phyloP scores from a whole-genome alignment of 2,329 filamentous ascomycete species.

The Orbilia quercus region DNA sequence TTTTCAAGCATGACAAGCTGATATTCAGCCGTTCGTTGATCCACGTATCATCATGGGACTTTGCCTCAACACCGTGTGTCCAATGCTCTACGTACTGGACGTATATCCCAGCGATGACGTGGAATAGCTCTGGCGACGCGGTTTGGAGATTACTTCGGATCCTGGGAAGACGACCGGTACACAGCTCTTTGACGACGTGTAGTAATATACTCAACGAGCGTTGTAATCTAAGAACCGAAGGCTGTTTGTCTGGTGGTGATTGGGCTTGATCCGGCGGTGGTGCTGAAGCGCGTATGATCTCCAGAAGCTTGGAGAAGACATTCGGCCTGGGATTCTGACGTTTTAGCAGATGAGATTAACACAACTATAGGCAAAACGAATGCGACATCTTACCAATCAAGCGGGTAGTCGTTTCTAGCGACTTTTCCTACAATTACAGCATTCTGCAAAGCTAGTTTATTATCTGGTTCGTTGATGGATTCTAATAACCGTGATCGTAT shows the following conservation, averaged over 20 bases:
- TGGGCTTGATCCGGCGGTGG: slow-evolving; percentile 60
- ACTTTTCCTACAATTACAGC: slow-evolving; percentile 89
- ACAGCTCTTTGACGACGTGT: slow-evolving; percentile 89
- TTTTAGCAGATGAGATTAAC: background rate
- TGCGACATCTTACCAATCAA: slow-evolving; percentile 74
- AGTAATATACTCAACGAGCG: slow-evolving; percentile 81
- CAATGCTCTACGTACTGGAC: slow-evolving; percentile 77
- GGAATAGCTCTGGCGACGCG: slow-evolving; percentile 84
- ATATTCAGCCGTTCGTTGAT: slow-evolving; percentile 72
- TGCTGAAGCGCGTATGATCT: slow-evolving; percentile 71
- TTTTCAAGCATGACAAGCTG: slow-evolving; percentile 81
- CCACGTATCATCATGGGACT: slow-evolving; percentile 70
- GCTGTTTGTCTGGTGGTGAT: slow-evolving; percentile 68
- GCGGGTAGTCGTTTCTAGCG: slow-evolving; percentile 86
- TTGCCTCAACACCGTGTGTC: slow-evolving; percentile 71
- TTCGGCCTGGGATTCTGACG: slow-evolving; percentile 64
- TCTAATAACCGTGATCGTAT: slow-evolving; percentile 81
- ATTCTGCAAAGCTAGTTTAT: slow-evolving; percentile 83
- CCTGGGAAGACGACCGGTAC: slow-evolving; percentile 78
- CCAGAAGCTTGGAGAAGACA: slow-evolving; percentile 71
- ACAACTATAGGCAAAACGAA: background rate
- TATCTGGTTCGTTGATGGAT: slow-evolving; percentile 79
- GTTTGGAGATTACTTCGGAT: slow-evolving; percentile 81
- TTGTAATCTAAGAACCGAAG: slow-evolving; percentile 70
- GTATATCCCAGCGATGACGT: slow-evolving; percentile 81